Evolutionary conservation across 1,139 yeast genomes (phyloP), one percentile per base, ranked within the genome.

Genomic region (Nakaseomyces sp.): DNA sequence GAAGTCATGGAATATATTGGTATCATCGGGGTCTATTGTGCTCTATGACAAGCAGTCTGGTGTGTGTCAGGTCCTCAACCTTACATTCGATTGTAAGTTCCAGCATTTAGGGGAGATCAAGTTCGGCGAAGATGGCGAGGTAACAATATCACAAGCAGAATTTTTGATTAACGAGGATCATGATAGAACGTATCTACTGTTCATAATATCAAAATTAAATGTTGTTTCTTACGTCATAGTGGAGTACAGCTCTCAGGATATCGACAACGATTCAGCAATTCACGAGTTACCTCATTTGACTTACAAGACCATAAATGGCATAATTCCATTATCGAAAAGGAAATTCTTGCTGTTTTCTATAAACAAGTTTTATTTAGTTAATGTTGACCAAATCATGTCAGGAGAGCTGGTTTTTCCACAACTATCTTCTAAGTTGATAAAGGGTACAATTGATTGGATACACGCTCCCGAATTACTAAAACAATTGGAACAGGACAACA

Each of bases 331-430:
- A 13, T 13, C 28, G 2, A 20, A 22, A 10, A 20, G 28, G 18
- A 35, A 35, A 20, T 35, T 20, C 19, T 4, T 35, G 13, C 17
- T 35, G 8, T 35, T 13, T 19, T n/a, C 38, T 10, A 22, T 35
- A 20, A 20, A 35, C 38, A 20, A 29, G 3, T 37, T 42, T 6
- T 44, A 48, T 2, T 25, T 58, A 3, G 46, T 59, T 2, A 52
- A 58, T 9, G 57, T 58, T 2, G 54, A 55, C 33, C 62, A 60
- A 44, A 49, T 60, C 2, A 50, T 57, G 50, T 56, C 61, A 1
- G 64, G 62, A 1, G 62, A 59, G 46, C 56, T 1, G 40, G 45
- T 15, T 54, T 50, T 31, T 17, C 31, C 15, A 39, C 36, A 5
- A 43, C 41, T 10, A 41, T 44, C n/a, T 33, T 45, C 16, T 44